These are phyloP conservation scores for Schizophyllum commune DNA, from an alignment of 1,284 basidiomycete genomes.

Conservation along the genomic window DNA sequence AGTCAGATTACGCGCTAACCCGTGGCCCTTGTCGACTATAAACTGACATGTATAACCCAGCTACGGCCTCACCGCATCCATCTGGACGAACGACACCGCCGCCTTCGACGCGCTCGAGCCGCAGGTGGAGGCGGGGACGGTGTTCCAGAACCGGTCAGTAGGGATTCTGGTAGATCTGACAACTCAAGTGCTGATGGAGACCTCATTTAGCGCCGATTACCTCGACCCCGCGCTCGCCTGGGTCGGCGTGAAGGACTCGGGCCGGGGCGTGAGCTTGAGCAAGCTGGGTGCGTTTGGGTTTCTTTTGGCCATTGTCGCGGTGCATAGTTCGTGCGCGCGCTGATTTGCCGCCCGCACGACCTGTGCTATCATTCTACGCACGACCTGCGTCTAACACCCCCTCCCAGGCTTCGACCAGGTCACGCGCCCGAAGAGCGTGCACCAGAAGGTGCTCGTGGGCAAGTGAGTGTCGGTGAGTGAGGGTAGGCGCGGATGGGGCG, in stretches of 20 bases:
- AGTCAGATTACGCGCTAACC: too few species aligned
- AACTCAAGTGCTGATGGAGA: not conserved
- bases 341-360: too few species aligned
- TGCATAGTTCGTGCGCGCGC: too few species aligned
- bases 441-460: not conserved
- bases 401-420: not conserved
- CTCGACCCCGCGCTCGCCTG: slow-evolving; percentile 90
- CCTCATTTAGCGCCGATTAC: slow-evolving; percentile 58
- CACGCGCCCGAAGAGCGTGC: not conserved
- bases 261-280: slow-evolving; percentile 84
- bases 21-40: too few species aligned
- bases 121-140: slow-evolving; percentile 81
- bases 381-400: not conserved
- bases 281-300: slow-evolving; percentile 78
- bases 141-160: slow-evolving; percentile 76
- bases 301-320: too few species aligned
- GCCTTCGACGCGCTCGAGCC: slow-evolving; percentile 69
- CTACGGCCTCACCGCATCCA: slow-evolving; percentile 87
- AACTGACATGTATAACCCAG: too few species aligned
- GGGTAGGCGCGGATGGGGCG: too few species aligned
- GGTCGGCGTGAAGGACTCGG: slow-evolving; percentile 92
- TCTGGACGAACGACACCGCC: slow-evolving; percentile 80
- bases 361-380: too few species aligned
- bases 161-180: not conserved
- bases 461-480: not conserved